A percentile compares a stretch with the other conserved stretches of the same genome.
phyloP scores from a whole-genome alignment of 148 eudicot species.

The Rhododendron ferrugineum region DNA sequence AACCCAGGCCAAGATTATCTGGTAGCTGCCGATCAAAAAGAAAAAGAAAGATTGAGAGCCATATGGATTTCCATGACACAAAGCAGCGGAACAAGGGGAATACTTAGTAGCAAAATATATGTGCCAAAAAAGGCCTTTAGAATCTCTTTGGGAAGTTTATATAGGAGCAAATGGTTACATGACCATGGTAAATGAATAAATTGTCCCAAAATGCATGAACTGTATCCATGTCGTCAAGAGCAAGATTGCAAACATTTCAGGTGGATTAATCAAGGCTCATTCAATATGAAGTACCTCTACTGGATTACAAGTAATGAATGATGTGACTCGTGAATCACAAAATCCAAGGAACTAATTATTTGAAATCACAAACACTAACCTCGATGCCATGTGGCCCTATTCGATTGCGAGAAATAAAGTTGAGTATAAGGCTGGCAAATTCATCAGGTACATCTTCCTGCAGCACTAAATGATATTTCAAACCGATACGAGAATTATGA shows the following conservation, averaged over 20 bases:
- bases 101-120: not conserved
- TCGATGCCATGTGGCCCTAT: conserved; percentile 85
- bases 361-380: conserved; percentile 43
- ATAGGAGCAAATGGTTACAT: not conserved
- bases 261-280: not conserved
- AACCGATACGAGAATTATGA: not conserved
- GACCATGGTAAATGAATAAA: not conserved
- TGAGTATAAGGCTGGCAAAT: conserved; percentile 61
- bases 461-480: conserved; percentile 2
- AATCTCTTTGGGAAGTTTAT: not conserved
- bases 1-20: no score
- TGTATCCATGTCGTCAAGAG: not conserved
- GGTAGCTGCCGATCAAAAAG: not conserved
- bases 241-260: not conserved
- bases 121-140: not conserved
- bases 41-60: not conserved
- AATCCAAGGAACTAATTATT: not conserved
- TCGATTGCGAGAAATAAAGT: conserved; percentile 74
- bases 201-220: not conserved
- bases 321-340: not conserved
- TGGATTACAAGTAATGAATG: not conserved
- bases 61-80: not conserved
- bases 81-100: not conserved
- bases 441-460: conserved; percentile 98
- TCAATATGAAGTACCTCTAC: not conserved